Evolutionary conservation across 2,329 filamentous ascomycete genomes (phyloP).

Genomic region (Dendrostoma leiphaemia): DNA sequence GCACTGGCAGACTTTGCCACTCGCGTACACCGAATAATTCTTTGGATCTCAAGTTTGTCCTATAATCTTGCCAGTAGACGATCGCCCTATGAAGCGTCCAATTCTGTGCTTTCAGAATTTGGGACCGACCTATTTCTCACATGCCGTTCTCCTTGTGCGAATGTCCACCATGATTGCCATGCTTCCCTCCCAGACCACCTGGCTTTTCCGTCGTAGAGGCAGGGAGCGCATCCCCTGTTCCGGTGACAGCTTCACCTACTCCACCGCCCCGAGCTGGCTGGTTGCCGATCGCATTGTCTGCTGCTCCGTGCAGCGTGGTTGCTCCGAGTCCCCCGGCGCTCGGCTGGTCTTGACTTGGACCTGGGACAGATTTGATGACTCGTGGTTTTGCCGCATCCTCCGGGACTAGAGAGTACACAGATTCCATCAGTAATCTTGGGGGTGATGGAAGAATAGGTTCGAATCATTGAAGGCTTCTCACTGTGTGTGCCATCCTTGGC

Average conservation of each 20-base stretch:
- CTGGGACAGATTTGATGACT: neutral
- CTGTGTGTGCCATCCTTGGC: neutral
- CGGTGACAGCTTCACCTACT: neutral
- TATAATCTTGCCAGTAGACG: too few species aligned
- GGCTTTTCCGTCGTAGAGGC: neutral
- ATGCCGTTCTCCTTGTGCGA: constrained; percentile 5
- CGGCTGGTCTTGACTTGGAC: neutral
- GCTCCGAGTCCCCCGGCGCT: neutral
- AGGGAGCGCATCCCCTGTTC: neutral
- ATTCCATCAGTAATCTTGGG: too few species aligned
- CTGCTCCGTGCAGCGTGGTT: neutral
- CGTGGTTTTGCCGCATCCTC: neutral
- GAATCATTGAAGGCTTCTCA: neutral
- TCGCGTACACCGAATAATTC: too few species aligned
- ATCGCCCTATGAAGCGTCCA: too few species aligned
- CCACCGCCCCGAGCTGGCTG: neutral
- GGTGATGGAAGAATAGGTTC: neutral
- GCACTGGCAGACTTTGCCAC: too few species aligned
- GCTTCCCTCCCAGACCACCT: neutral
- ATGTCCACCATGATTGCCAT: neutral
- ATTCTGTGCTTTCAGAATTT: too few species aligned
- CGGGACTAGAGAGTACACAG: too few species aligned
- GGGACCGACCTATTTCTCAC: too few species aligned
- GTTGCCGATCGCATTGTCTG: neutral
- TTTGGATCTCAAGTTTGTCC: too few species aligned